Conservation (phyloP, 2,329 filamentous ascomycete species). For the Colletotrichum musicola region DNA sequence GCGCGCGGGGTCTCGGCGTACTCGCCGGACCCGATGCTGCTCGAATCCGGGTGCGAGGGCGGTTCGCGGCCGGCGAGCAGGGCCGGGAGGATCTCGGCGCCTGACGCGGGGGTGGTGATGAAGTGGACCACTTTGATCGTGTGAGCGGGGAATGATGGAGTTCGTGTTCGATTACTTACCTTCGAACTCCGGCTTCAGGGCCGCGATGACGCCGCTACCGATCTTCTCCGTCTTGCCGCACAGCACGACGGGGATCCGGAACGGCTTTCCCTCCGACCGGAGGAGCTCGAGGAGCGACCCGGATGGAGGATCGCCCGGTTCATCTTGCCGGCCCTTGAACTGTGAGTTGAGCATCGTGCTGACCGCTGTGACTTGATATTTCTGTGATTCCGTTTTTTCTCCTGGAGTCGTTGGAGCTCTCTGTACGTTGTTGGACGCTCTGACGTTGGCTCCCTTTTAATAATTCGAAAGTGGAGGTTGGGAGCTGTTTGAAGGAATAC, state of each 20-base stretch:
- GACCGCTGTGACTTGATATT: not conserved
- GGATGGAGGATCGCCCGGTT: conserved; percentile 1
- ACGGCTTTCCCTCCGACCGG: not conserved
- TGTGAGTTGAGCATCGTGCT: conserved; percentile 22
- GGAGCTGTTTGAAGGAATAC: no score
- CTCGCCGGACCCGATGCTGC: conserved; percentile 38
- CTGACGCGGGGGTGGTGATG: conserved; percentile 29
- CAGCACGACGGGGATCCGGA: conserved; percentile 41
- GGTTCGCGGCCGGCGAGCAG: conserved; percentile 22
- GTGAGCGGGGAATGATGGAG: not conserved
- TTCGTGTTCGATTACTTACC: conserved; percentile 35
- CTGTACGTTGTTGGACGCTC: not conserved
- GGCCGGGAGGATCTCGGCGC: conserved; percentile 36
- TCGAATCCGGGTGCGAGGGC: conserved; percentile 36
- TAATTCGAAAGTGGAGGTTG: no score
- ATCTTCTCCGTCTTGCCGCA: conserved; percentile 44
- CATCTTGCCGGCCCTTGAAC: conserved; percentile 8
- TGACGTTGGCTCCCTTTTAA: no score
- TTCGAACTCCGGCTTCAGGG: conserved; percentile 45
- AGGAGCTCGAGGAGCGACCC: conserved; percentile 1
- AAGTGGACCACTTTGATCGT: conserved; percentile 36
- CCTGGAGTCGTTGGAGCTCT: not conserved
- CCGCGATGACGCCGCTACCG: conserved; percentile 42
- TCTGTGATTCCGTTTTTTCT: not conserved
- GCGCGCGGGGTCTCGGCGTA: conserved; percentile 27